A percentile compares a stretch with the other conserved stretches of the same genome.
These are phyloP conservation scores for Aspergillus asperescens DNA, from an alignment of 495 filamentous ascomycete species.

Conservation along the genomic window DNA sequence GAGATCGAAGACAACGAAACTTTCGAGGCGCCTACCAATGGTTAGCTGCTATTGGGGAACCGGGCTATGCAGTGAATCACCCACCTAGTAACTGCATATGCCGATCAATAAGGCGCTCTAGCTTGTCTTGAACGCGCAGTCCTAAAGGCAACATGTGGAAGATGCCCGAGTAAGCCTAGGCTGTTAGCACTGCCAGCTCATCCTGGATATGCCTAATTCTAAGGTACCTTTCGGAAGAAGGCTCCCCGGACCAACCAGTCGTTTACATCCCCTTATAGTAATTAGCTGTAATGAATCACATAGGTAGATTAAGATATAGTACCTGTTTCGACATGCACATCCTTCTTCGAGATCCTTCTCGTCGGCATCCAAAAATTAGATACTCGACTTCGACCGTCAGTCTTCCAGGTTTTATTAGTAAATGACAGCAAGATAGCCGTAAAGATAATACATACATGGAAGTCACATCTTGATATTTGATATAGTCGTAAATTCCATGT, in stretches of 20 bases:
- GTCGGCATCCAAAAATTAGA: constrained; percentile 75
- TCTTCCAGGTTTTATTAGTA: constrained; percentile 22
- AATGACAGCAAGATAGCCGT: not conserved
- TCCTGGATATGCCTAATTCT: not conserved
- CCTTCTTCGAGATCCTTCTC: constrained; percentile 59
- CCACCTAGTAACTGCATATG: constrained; percentile 76
- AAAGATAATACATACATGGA: constrained; percentile 18
- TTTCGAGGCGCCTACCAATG: constrained; percentile 67
- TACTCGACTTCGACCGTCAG: constrained; percentile 57
- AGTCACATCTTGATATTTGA: constrained; percentile 17
- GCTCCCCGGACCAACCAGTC: constrained; percentile 70
- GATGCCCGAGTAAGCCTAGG: constrained; percentile 74
- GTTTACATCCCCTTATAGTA: constrained; percentile 58
- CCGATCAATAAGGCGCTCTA: constrained; percentile 79
- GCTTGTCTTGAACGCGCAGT: constrained; percentile 78
- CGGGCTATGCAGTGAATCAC: constrained; percentile 10
- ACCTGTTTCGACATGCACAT: constrained; percentile 43
- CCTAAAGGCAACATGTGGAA: constrained; percentile 95
- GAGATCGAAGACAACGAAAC: constrained; percentile 85
- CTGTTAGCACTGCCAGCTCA: not conserved
- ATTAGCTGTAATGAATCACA: not conserved
- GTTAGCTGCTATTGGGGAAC: constrained; percentile 16
- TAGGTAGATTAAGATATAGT: not conserved
- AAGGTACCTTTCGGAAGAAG: constrained; percentile 66
- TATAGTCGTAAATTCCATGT: constrained; percentile 14